These are phyloP conservation scores for Aureobasidium sp. DNA, from an alignment of 2,329 filamentous ascomycete species.

Conservation along the genomic window DNA sequence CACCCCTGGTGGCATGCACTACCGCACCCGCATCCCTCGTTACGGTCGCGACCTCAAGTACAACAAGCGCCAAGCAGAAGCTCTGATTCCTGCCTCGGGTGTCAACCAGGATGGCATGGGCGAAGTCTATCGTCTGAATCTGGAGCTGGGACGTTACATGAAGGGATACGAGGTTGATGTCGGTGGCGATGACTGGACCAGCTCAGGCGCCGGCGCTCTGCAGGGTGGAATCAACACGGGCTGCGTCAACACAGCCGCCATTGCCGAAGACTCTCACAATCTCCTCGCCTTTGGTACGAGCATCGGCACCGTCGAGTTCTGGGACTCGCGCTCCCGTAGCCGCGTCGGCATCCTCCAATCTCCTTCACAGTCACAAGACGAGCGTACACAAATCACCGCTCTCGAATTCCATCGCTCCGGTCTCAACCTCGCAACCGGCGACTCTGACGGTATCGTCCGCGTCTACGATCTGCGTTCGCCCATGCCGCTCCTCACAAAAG, in stretches of 20 bases:
- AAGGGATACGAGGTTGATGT: conserved; percentile 88
- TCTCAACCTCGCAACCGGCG: conserved; percentile 76
- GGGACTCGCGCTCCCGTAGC: conserved; percentile 80
- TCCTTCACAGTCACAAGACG: conserved; percentile 35
- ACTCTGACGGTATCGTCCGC: conserved; percentile 80
- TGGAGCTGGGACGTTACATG: conserved; percentile 91
- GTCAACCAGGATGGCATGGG: conserved; percentile 79
- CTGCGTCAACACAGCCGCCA: conserved; percentile 77
- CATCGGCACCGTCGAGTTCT: conserved; percentile 92
- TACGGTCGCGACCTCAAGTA: conserved; percentile 89
- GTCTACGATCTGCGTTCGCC: conserved; percentile 90
- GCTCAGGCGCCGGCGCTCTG: conserved; percentile 62
- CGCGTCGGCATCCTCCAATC: conserved; percentile 69
- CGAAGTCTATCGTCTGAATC: conserved; percentile 86
- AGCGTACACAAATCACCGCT: conserved; percentile 65
- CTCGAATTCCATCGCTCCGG: conserved; percentile 80
- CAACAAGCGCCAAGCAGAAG: conserved; percentile 74
- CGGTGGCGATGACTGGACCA: conserved; percentile 68
- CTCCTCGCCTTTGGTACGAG: conserved; percentile 90
- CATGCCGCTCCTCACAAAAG: conserved; percentile 77
- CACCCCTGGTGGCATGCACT: conserved; percentile 79
- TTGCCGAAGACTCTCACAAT: conserved; percentile 85
- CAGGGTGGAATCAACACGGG: conserved; percentile 83
- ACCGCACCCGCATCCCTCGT: conserved; percentile 79
- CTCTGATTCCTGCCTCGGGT: conserved; percentile 79